Base-by-base conservation (phyloP, 2,329 filamentous ascomycete species). In the Aschersonia sp. region DNA sequence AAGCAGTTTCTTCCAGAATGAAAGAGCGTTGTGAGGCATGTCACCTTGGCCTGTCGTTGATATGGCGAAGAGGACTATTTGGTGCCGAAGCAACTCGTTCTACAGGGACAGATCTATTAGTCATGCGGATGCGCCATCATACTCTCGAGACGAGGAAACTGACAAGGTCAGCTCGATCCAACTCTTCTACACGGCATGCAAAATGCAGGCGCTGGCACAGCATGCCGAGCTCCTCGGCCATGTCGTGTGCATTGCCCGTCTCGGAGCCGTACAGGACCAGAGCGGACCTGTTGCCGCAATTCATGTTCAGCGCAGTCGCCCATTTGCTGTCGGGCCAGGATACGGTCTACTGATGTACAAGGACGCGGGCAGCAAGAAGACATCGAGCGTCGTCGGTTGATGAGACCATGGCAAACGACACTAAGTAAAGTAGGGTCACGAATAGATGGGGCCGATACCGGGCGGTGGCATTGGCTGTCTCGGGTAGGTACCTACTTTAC, bases 41-140 rank as follows among this genome's bases (percentile, higher is more conserved):
- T 97, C 89, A 5, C 92, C 92, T 66, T 98, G 91, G 4, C 92
- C 92, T 0, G 92, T 95, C 0, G 92, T 98, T 4, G 92, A 94
- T 28, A 94, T 71, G 51, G 88, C 80, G 57, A 98, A 85, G 46
- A 97, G 71, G 30, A 88, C 77, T 28, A 91, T 65, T 1, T 65
- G 66, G 49, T 72, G 68, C 48, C 68, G 67, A 7, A 75, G 56
- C 30, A 83, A 64, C 30, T 68, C 61, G 51, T 67, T 73, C 78
- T 79, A 40, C 29, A 47, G 41, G n/a, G 1, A 2, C 4, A 42
- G 9, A 5, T 3, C 20, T 5, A 42, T 5, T 9, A 38, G n/a
- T 5, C 1, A 42, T n/a, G 40, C 6, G 7, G 20, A 42, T 12
- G 40, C 7, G 40, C 6, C 40, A n/a, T 9, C 10, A n/a, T 6